A percentile compares a stretch with the other conserved stretches of the same genome.
phyloP scores from a whole-genome alignment of 306 rosid genomes.

The Malus sylvestris region DNA sequence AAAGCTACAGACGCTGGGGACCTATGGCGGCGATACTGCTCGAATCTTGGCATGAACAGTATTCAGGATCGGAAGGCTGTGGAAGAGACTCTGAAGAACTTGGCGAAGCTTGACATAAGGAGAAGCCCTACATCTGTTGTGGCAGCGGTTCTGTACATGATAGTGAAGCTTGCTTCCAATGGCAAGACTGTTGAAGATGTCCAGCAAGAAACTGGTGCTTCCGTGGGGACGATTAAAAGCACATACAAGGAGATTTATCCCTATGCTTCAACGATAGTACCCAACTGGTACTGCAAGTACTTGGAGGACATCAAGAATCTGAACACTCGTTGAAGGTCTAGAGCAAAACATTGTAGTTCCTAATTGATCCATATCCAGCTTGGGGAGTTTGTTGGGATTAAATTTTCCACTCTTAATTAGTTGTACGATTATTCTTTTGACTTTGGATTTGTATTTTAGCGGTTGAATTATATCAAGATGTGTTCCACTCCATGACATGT shows the following conservation, averaged over 20 bases:
- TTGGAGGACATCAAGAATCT: too few relatives aligned
- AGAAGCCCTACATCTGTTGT: slow-evolving; percentile 8
- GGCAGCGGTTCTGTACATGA: slow-evolving; percentile 13
- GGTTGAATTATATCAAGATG: too few relatives aligned
- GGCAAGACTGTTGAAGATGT: not conserved
- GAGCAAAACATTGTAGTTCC: too few relatives aligned
- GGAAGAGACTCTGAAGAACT: not conserved
- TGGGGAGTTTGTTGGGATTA: too few relatives aligned
- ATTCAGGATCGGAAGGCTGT: not conserved
- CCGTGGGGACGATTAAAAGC: slow-evolving; percentile 6
- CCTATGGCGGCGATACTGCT: slow-evolving; percentile 5
- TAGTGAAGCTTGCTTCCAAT: slow-evolving; percentile 9
- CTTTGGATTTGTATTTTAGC: too few relatives aligned
- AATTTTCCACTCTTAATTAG: too few relatives aligned
- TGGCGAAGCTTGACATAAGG: slow-evolving; percentile 11
- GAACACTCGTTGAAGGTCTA: too few relatives aligned
- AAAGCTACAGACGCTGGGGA: not conserved
- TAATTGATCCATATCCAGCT: too few relatives aligned
- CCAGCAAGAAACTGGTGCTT: not conserved
- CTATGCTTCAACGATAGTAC: slow-evolving; percentile 13
- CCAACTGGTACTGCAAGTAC: slow-evolving; percentile 1
- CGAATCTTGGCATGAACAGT: not conserved
- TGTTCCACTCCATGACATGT: too few relatives aligned
- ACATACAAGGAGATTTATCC: slow-evolving; percentile 19
- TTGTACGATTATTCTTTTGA: too few relatives aligned